phyloP scores from a whole-genome alignment of 768 basidiomycete genomes.

The Dictyophora rubrovolvata region DNA sequence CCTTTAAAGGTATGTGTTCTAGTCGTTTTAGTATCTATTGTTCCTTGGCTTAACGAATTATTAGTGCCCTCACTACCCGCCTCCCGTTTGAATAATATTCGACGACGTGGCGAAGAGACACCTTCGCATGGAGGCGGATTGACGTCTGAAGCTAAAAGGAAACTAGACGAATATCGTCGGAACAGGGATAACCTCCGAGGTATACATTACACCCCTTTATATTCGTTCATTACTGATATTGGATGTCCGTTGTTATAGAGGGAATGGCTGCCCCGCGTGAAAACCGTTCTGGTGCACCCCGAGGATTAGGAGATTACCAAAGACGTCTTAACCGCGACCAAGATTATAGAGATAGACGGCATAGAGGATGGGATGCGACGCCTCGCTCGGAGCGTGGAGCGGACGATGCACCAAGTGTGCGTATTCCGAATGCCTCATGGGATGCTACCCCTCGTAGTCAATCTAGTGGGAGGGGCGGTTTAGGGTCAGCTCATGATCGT shows the following conservation, averaged over 20 bases:
- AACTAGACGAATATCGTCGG: constrained; percentile 69
- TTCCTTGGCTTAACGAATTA: background rate
- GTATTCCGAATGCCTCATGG: constrained; percentile 89
- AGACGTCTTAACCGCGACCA: constrained; percentile 77
- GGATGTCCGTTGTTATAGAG: constrained; percentile 31
- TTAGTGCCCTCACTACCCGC: constrained; percentile 73
- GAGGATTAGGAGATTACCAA: constrained; percentile 87
- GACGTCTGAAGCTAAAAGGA: constrained; percentile 58
- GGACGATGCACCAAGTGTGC: constrained; percentile 68
- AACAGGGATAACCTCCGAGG: constrained; percentile 63
- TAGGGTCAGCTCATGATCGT: constrained; percentile 45
- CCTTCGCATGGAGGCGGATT: constrained; percentile 90
- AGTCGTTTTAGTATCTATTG: background rate
- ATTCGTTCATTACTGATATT: background rate
- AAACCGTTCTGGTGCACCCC: constrained; percentile 45
- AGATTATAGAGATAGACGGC: constrained; percentile 37
- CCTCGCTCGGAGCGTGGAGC: constrained; percentile 46
- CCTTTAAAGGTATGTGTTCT: constrained; percentile 70
- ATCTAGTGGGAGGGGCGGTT: constrained; percentile 36
- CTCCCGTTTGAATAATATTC: constrained; percentile 40
- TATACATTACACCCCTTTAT: constrained; percentile 16
- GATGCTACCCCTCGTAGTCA: constrained; percentile 75
- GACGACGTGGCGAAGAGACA: constrained; percentile 80
- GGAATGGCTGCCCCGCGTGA: constrained; percentile 58
- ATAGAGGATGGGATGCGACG: constrained; percentile 46